Conservation (phyloP, 2,329 filamentous ascomycete species). For the Curvularia sp. region DNA sequence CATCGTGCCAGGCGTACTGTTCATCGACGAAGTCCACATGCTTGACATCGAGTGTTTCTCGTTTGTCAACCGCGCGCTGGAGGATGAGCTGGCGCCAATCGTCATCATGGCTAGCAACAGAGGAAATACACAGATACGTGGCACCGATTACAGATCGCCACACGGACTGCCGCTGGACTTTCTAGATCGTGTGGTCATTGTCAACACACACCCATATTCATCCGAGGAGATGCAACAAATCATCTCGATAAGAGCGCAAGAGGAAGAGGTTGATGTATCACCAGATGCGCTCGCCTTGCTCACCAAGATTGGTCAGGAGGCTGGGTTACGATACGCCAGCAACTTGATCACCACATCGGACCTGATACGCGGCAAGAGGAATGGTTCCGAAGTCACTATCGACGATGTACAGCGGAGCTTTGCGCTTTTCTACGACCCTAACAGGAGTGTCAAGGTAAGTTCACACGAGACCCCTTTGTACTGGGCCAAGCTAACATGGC, state of each 20-base stretch:
- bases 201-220: constrained; percentile 87
- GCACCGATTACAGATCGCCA: constrained; percentile 90
- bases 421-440: constrained; percentile 89
- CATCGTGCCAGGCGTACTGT: constrained; percentile 94
- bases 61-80: constrained; percentile 95
- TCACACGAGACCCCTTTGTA: background rate
- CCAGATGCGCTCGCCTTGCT: constrained; percentile 89
- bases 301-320: constrained; percentile 93
- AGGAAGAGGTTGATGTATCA: constrained; percentile 93
- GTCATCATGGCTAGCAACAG: constrained; percentile 99
- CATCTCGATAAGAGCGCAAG: constrained; percentile 86
- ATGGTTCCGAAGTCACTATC: constrained; percentile 80
- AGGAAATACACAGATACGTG: constrained; percentile 87
- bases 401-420: constrained; percentile 94
- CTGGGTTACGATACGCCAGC: constrained; percentile 92
- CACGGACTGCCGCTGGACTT: constrained; percentile 96
- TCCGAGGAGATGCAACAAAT: constrained; percentile 91
- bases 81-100: constrained; percentile 92
- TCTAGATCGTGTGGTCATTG: constrained; percentile 92
- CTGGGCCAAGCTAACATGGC: constrained; percentile 25
- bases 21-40: constrained; percentile 99
- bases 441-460: constrained; percentile 74
- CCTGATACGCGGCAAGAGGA: constrained; percentile 84
- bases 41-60: constrained; percentile 99
- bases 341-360: constrained; percentile 96